Evolutionary conservation across 2,329 filamentous ascomycete genomes (phyloP).

Genomic region (Dactylellina drechsleri): DNA sequence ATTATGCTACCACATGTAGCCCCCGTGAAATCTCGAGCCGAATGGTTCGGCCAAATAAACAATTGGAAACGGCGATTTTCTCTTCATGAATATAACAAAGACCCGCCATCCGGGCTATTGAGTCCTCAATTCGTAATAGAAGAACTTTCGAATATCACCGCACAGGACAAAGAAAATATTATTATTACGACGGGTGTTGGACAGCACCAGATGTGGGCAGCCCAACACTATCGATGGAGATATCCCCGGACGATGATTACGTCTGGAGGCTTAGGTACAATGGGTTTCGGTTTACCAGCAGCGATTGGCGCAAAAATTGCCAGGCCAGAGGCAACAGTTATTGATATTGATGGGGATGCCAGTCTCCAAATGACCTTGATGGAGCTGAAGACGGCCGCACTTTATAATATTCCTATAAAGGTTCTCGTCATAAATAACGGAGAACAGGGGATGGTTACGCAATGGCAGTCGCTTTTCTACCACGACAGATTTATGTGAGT

Average conservation of each 20-base stretch:
- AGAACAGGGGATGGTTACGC: conserved; percentile 97
- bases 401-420: conserved; percentile 97
- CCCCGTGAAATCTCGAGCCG: conserved; percentile 72
- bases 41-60: conserved; percentile 89
- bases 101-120: conserved; percentile 79
- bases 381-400: conserved; percentile 88
- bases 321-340: conserved; percentile 80
- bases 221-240: conserved; percentile 95
- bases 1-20: conserved; percentile 77
- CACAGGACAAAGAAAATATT: conserved; percentile 79
- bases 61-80: conserved; percentile 93
- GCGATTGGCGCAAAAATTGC: conserved; percentile 95
- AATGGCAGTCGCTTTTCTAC: conserved; percentile 98
- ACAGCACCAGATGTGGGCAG: conserved; percentile 98
- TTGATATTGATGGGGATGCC: conserved; percentile 98
- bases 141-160: conserved; percentile 85
- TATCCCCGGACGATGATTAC: conserved; percentile 93
- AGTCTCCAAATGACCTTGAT: conserved; percentile 99
- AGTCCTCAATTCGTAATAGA: conserved; percentile 94
- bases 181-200: conserved; percentile 94
- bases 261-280: conserved; percentile 93
- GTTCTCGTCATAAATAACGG: conserved; percentile 95
- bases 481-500: conserved; percentile 78
- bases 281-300: conserved; percentile 93
- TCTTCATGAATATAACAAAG: conserved; percentile 77